Conservation (phyloP, 2,329 filamentous ascomycete species). For the Coniosporium tulheliwenetii region DNA sequence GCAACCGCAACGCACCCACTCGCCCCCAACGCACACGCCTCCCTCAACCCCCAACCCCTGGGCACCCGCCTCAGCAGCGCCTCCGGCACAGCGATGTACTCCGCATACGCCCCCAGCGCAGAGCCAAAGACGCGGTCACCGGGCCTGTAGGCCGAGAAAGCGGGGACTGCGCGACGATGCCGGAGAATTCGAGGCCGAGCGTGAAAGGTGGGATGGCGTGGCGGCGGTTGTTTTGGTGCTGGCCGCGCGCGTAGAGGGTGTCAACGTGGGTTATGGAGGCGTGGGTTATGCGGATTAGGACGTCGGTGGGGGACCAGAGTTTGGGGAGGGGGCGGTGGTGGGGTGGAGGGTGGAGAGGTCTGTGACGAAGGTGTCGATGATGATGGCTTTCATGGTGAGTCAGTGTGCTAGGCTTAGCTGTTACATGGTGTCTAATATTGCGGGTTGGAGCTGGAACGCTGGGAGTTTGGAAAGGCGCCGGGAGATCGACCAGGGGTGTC, state of each 20-base stretch:
- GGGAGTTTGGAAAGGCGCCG: no score
- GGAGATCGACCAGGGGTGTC: no score
- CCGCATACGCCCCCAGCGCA: conserved; percentile 34
- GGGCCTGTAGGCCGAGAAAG: conserved; percentile 16
- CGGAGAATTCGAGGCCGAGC: conserved; percentile 45
- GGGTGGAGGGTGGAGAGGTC: conserved; percentile 12
- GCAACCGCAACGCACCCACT: conserved; percentile 13
- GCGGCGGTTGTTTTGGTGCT: conserved; percentile 45
- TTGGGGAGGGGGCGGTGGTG: conserved; percentile 16
- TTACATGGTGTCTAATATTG: background rate
- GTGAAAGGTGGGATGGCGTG: conserved; percentile 41
- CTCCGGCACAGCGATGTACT: conserved; percentile 30
- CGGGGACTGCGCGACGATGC: conserved; percentile 28
- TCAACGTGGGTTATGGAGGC: conserved; percentile 46
- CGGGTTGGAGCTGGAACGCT: no score
- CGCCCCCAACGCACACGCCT: conserved; percentile 15
- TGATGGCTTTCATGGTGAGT: conserved; percentile 31
- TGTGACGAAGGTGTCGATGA: conserved; percentile 16
- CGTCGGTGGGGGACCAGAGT: conserved; percentile 16
- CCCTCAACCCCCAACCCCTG: conserved; percentile 25
- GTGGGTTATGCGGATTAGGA: conserved; percentile 35
- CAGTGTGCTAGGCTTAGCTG: no score
- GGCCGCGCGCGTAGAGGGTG: conserved; percentile 41
- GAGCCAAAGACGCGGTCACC: conserved; percentile 41
- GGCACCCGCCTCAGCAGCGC: conserved; percentile 29